phyloP scores from a whole-genome alignment of 225 moss, liverwort and hornwort genomes.

The Thuidium tamariscinum region DNA sequence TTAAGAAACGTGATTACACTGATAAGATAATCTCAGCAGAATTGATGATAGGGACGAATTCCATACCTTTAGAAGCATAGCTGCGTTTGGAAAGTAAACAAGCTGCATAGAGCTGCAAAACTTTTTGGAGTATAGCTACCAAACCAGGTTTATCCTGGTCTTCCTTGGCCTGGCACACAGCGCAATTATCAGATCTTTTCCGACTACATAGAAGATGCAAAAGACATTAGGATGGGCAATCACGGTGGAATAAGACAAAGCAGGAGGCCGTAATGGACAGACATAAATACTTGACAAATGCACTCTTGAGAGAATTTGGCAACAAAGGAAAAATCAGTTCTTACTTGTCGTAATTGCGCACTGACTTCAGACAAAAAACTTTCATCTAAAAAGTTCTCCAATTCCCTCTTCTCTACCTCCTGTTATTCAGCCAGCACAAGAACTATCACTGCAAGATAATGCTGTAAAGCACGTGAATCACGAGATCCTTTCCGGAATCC shows the following conservation, averaged over 20 bases:
- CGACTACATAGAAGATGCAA: not conserved
- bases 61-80: slow-evolving; percentile 68
- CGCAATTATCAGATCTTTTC: not conserved
- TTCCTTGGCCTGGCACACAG: slow-evolving; percentile 61
- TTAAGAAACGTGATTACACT: not conserved
- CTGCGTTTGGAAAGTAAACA: slow-evolving; percentile 63
- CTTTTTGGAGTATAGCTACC: slow-evolving; percentile 93
- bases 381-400: slow-evolving; percentile 67
- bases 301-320: not conserved
- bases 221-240: not conserved
- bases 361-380: slow-evolving; percentile 81
- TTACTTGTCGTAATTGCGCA: slow-evolving; percentile 91
- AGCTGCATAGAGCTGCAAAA: slow-evolving; percentile 85
- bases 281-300: not conserved
- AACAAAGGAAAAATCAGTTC: not conserved
- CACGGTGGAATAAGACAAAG: not conserved
- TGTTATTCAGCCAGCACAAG: slow-evolving; percentile 17
- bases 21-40: not conserved
- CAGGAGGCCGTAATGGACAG: not conserved
- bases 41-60: not conserved
- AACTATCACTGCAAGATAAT: not conserved
- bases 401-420: slow-evolving; percentile 69
- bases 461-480: not conserved
- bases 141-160: slow-evolving; percentile 91
- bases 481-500: not conserved